Evolutionary conservation across 306 rosid genomes (phyloP), one percentile per base, ranked within the genome.

Genomic region (Dalbergia oliveri): DNA sequence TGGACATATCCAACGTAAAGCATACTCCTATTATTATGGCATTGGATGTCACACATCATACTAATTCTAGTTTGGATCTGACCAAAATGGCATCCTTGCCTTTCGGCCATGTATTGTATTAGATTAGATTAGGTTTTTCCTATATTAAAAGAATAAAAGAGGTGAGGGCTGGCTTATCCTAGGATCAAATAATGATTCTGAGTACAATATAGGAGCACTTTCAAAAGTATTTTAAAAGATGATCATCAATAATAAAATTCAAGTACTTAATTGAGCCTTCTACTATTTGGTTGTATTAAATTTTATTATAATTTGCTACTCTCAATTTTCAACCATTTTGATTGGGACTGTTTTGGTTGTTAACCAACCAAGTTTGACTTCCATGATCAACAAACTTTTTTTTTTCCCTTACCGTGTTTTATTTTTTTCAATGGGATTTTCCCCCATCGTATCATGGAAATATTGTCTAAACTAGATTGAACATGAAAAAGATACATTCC

Each of bases 341-440:
- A 77, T 54, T 43, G 49, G 54, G 86, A 77, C 74, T 54, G 67
- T 4, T 41, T 76, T 61, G 82, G 62, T 51, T 51, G n/a, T n/a
- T n/a, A n/a, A 81, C 85, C 85, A 45, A 81, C 85, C 76, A 21
- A 51, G 4, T 74, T 66, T 81, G 84, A 81, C 80, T 64, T 49
- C 4, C 6, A 49, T 50, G 53, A 57, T 60, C 63, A 13, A 10
- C n/a, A 37, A 12, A 39, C 8, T 26, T 6, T 11, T 34, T 59
- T 45, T 0, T 11, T 58, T 58, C 44, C 26, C 15, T 21, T 12
- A 10, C 51, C 15, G 31, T 26, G 31, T 26, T 26, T 26, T 26
- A 1, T 2, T 26, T 21, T 26, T 26, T 26, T 26, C 31, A 26
- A 26, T 26, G 31, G 31, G 31, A 26, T 26, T 53, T 47, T 47